Conservation (phyloP, 495 filamentous ascomycete species). For the Bacidia rubella region DNA sequence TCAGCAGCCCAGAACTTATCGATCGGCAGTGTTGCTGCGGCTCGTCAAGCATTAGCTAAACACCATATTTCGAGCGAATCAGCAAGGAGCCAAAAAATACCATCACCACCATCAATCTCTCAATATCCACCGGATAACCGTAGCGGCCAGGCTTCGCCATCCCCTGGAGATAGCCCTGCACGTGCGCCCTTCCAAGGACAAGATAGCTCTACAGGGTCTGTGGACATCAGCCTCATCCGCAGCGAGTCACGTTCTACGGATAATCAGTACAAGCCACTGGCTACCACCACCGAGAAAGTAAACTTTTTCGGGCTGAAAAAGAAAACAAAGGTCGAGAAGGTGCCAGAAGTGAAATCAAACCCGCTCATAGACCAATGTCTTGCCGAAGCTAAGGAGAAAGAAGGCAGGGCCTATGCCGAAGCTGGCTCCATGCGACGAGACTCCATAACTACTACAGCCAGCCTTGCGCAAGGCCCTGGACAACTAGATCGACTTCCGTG, state of each 20-base stretch:
- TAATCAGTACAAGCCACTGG: conserved; percentile 13
- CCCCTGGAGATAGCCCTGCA: neutral
- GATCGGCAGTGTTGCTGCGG: neutral
- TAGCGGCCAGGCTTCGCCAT: neutral
- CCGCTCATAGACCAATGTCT: conserved; percentile 14
- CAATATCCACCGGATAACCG: neutral
- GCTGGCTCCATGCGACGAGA: neutral
- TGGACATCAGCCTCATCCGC: neutral
- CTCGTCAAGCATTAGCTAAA: neutral
- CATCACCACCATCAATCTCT: neutral
- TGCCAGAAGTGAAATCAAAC: conserved; percentile 6
- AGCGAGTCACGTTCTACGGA: neutral
- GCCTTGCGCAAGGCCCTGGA: neutral
- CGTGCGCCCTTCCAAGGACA: neutral
- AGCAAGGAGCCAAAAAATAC: neutral
- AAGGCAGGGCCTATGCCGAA: neutral
- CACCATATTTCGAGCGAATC: neutral
- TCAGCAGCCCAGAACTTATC: neutral
- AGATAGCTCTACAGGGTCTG: conserved; percentile 4
- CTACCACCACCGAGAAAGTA: conserved; percentile 9
- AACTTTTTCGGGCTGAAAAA: conserved; percentile 9
- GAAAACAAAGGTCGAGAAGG: conserved; percentile 10
- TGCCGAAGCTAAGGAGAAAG: conserved; percentile 4
- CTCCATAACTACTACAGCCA: conserved; percentile 6
- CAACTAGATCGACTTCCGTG: neutral